Evolutionary conservation across 2,329 filamentous ascomycete genomes (phyloP).

Genomic region (Colletotrichum higginsianum): DNA sequence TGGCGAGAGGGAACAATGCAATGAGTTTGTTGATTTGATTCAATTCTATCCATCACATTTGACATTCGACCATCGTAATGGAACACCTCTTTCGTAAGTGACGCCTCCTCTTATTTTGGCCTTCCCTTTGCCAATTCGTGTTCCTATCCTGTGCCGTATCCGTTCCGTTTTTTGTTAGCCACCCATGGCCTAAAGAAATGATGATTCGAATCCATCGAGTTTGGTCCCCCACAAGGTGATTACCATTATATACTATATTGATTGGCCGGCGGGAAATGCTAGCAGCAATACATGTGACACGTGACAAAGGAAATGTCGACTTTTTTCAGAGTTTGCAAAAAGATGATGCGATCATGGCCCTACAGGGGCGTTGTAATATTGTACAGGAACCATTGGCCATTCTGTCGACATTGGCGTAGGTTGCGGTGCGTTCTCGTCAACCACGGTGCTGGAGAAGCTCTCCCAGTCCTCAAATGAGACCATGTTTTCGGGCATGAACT

Average conservation of each 20-base stretch:
- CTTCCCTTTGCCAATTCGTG: constrained; percentile 33
- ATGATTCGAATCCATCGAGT: constrained; percentile 35
- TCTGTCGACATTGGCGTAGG: constrained; percentile 44
- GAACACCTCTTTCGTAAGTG: constrained; percentile 39
- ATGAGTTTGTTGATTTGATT: constrained; percentile 28
- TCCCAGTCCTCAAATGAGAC: constrained; percentile 60
- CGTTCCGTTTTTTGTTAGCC: constrained; percentile 32
- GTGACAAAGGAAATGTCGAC: constrained; percentile 40
- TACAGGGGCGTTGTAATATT: constrained; percentile 44
- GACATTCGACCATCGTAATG: constrained; percentile 35
- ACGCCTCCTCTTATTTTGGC: constrained; percentile 37
- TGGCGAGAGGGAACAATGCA: constrained; percentile 13
- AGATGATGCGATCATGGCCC: constrained; percentile 39
- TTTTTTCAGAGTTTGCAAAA: constrained; percentile 27
- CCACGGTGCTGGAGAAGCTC: constrained; percentile 53
- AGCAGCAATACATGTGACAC: constrained; percentile 39
- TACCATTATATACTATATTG: constrained; percentile 45
- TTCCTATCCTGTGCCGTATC: constrained; percentile 32
- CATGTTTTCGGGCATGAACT: constrained; percentile 56
- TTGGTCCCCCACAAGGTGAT: constrained; percentile 40
- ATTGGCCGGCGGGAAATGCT: constrained; percentile 32
- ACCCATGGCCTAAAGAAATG: constrained; percentile 34
- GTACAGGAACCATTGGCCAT: constrained; percentile 47
- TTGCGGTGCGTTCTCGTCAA: constrained; percentile 49
- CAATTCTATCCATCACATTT: constrained; percentile 32